phyloP scores from a whole-genome alignment of 2,329 filamentous ascomycete genomes.

The Ophiosphaerella narmari region DNA sequence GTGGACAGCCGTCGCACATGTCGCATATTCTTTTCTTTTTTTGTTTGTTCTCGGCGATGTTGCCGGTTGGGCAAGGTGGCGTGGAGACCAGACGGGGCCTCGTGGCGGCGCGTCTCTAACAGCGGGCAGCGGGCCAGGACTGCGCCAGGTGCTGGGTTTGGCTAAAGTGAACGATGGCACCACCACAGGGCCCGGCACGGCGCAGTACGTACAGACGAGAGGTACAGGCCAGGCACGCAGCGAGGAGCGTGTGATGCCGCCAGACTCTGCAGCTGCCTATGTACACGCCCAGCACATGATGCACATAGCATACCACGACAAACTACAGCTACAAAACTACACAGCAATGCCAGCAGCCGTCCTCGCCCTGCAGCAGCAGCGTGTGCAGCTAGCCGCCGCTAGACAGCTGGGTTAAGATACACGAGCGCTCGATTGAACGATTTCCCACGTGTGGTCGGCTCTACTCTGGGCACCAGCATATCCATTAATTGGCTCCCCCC shows the following conservation, averaged over 20 bases:
- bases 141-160: constrained; percentile 16
- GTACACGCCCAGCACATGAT: too few species aligned
- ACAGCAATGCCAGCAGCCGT: too few species aligned
- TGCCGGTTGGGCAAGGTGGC: constrained; percentile 23
- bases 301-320: too few species aligned
- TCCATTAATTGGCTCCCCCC: constrained; percentile 36
- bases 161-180: constrained; percentile 21
- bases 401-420: constrained; percentile 39
- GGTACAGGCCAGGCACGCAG: neutral
- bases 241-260: constrained; percentile 10
- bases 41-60: constrained; percentile 20
- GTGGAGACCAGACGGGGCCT: constrained; percentile 10
- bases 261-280: constrained; percentile 26
- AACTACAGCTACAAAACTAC: too few species aligned
- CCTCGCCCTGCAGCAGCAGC: constrained; percentile 29
- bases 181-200: constrained; percentile 4
- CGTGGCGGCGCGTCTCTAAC: constrained; percentile 30
- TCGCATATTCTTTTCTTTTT: neutral
- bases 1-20: neutral
- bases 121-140: constrained; percentile 23
- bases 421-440: constrained; percentile 46
- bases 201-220: neutral
- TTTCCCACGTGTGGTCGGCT: constrained; percentile 44
- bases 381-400: constrained; percentile 45
- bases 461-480: constrained; percentile 33